These are phyloP conservation scores for Seminavis robusta DNA, from an alignment of 108 stramenopile genomes.

Conservation along the genomic window DNA sequence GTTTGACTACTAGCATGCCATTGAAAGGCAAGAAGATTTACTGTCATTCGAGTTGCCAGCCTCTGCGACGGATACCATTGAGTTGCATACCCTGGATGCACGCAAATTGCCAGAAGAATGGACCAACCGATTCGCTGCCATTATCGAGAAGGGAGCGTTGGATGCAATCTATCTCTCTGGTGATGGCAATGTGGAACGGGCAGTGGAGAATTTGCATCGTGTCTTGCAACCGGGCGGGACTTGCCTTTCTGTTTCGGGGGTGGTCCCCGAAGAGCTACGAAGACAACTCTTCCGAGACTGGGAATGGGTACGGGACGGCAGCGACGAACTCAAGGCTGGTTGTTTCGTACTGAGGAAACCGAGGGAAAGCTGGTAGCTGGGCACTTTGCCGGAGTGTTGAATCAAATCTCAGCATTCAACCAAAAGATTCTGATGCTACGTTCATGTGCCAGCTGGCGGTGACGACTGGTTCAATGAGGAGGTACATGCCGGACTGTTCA, in stretches of 20 bases:
- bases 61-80: constrained; percentile 3
- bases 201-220: constrained; percentile 52
- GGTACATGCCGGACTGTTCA: too few species aligned
- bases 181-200: constrained; percentile 57
- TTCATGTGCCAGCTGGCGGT: too few species aligned
- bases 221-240: constrained; percentile 49
- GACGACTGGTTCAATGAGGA: too few species aligned
- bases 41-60: constrained; percentile 29
- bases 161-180: constrained; percentile 82
- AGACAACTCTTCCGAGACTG: constrained; percentile 27
- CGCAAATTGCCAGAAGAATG: constrained; percentile 47
- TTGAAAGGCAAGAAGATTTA: constrained; percentile 67
- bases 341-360: too few species aligned
- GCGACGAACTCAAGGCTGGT: constrained; percentile 69
- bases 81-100: constrained; percentile 51
- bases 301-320: constrained; percentile 75
- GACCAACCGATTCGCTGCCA: constrained; percentile 54
- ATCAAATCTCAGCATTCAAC: too few species aligned
- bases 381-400: too few species aligned
- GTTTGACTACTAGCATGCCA: constrained; percentile 72
- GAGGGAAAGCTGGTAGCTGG: too few species aligned
- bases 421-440: too few species aligned
- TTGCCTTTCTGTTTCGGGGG: constrained; percentile 62
- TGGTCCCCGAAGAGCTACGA: constrained; percentile 60
- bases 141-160: constrained; percentile 74